Evolutionary conservation across 345 rosid genomes (phyloP).

Genomic region (Orychophragmus violaceus): DNA sequence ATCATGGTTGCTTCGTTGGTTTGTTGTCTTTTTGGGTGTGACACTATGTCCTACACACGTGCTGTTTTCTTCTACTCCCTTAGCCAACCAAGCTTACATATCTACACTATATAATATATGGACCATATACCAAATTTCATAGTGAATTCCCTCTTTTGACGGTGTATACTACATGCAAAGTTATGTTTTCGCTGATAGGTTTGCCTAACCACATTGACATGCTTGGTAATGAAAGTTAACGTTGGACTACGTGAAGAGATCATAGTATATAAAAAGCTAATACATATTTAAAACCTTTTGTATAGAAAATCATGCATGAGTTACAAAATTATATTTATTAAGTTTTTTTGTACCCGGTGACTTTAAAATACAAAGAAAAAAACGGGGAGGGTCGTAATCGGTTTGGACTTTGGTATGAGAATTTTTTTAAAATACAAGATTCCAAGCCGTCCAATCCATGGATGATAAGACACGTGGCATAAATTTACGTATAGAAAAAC

Average conservation of each 20-base stretch:
- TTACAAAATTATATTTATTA: no score
- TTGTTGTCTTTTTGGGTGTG: slow-evolving; percentile 20
- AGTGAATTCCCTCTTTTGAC: not conserved
- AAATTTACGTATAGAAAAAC: slow-evolving; percentile 16
- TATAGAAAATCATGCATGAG: not conserved
- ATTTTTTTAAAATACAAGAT: not conserved
- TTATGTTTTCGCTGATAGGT: not conserved
- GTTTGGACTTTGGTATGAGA: slow-evolving; percentile 25
- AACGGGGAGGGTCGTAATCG: not conserved
- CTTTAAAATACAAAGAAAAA: no score
- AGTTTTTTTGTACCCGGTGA: no score
- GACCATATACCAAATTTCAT: not conserved
- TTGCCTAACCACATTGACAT: not conserved
- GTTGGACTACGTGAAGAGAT: not conserved
- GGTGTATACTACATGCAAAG: not conserved
- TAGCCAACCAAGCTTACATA: not conserved
- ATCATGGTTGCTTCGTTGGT: slow-evolving; percentile 30
- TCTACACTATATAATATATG: not conserved
- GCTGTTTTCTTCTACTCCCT: slow-evolving; percentile 9
- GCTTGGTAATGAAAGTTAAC: not conserved
- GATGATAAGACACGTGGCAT: slow-evolving; percentile 18
- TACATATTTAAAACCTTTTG: not conserved
- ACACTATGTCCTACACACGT: slow-evolving; percentile 27
- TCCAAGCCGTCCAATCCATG: slow-evolving; percentile 29
- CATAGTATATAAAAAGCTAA: not conserved